Evolutionary conservation across 306 rosid species (phyloP).

Genomic region (Dryas alaskensis): DNA sequence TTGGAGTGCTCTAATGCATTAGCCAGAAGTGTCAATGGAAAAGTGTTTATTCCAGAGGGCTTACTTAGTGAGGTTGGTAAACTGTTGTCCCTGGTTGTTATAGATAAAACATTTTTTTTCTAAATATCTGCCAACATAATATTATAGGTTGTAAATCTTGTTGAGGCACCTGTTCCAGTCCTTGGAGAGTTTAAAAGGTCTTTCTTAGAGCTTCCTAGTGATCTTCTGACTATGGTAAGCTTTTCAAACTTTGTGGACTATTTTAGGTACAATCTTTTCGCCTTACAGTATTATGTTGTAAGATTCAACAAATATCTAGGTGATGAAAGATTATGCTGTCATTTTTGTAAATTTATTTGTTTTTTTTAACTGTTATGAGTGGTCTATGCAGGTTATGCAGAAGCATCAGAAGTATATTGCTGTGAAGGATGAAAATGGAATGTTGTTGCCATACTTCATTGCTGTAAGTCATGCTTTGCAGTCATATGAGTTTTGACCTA

Average conservation of each 20-base stretch:
- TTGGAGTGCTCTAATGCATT: slow-evolving; percentile 57
- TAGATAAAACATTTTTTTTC: slow-evolving; percentile 9
- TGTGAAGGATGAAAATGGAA: slow-evolving; percentile 56
- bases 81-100: slow-evolving; percentile 24
- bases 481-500: slow-evolving; percentile 7
- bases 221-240: slow-evolving; percentile 86
- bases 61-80: slow-evolving; percentile 77
- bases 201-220: slow-evolving; percentile 91
- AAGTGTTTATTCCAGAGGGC: slow-evolving; percentile 55
- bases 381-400: slow-evolving; percentile 83
- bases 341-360: background rate
- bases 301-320: background rate
- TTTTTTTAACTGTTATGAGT: slow-evolving; percentile 16
- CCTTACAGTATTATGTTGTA: background rate
- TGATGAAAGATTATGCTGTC: background rate
- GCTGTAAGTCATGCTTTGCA: slow-evolving; percentile 59
- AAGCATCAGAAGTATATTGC: slow-evolving; percentile 94
- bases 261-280: background rate
- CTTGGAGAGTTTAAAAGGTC: slow-evolving; percentile 80
- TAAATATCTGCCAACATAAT: background rate
- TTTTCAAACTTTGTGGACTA: slow-evolving; percentile 17
- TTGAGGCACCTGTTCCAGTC: slow-evolving; percentile 88
- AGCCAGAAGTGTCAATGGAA: slow-evolving; percentile 72
- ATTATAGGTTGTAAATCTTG: slow-evolving; percentile 83
- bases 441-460: slow-evolving; percentile 75